Base-by-base conservation (phyloP, 1,139 yeast species). In the Meyerozyma athensensis region DNA sequence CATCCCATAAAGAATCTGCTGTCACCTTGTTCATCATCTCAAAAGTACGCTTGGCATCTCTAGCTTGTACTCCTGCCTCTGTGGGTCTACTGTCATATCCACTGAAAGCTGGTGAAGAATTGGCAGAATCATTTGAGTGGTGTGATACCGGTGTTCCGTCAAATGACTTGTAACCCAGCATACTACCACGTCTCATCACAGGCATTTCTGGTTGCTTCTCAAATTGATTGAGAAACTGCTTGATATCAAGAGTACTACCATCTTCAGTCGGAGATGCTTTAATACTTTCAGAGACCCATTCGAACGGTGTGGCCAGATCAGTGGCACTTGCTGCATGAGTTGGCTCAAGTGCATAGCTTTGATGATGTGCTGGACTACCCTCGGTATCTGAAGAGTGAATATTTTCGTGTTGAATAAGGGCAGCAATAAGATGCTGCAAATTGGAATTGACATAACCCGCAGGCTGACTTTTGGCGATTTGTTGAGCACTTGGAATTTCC, bases 1-100 rank as follows among this genome's bases (percentile, higher is more conserved):
- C 89, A 46, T 81, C 90, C 92, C 92, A 84, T 34, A 83, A 79
- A 24, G 82, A 70, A 34, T 82, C 86, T 19, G 77, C 69, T 1
- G 90, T 86, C 34, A 81, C 74, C 49, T 79, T 83, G 47, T 72
- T 74, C 41, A 83, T 73, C 59, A 83, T 61, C 48, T 80, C 86
- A 51, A 69, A 78, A 26, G 43, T 48, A 19, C 42, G 36, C 23
- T 36, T 34, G 21, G 43, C 50, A 19, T 46, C 50, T 4, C 35
- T 33, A 4, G 35, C 23, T 4, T 19, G 16, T 4, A 16, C 32
- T 28, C 5, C 20, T 13, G 4, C 2, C 7, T 24, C 3, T 24
- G 14, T 24, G 28, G 28, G n/a, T n/a, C n/a, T n/a, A 8, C 28
- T 24, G 4, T 24, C 17, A 10, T 3, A 13, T 5, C 14, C 28